phyloP scores from a whole-genome alignment of 345 rosid genomes.

The Kernera saxatilis region DNA sequence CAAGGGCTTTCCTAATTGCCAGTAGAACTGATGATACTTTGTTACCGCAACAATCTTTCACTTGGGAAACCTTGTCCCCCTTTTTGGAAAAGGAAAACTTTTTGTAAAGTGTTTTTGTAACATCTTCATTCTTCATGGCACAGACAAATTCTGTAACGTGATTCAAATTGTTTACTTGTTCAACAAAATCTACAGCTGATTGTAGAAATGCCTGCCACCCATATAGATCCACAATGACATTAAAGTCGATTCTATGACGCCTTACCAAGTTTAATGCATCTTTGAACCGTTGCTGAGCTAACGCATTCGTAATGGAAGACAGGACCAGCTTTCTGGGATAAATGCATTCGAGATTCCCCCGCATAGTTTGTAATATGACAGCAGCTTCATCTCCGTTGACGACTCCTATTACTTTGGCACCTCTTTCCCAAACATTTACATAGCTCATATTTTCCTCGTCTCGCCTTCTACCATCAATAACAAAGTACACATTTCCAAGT shows the following conservation, averaged over 20 bases:
- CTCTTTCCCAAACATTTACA: slow-evolving; percentile 84
- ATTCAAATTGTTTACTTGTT: slow-evolving; percentile 72
- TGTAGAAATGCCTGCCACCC: slow-evolving; percentile 81
- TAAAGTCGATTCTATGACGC: slow-evolving; percentile 92
- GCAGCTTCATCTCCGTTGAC: slow-evolving; percentile 91
- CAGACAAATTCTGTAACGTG: slow-evolving; percentile 89
- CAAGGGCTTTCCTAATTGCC: slow-evolving; percentile 80
- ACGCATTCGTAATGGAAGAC: slow-evolving; percentile 66
- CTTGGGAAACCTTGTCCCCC: slow-evolving; percentile 37
- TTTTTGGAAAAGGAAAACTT: slow-evolving; percentile 39
- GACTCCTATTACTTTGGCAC: slow-evolving; percentile 79
- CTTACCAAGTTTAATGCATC: slow-evolving; percentile 91
- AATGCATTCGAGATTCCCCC: slow-evolving; percentile 87
- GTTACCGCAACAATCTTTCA: slow-evolving; percentile 36
- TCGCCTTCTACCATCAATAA: slow-evolving; percentile 44
- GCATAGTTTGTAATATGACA: slow-evolving; percentile 70
- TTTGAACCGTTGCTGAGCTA: slow-evolving; percentile 59
- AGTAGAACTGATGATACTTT: slow-evolving; percentile 79
- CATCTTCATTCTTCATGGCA: slow-evolving; percentile 72
- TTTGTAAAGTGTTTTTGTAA: slow-evolving; percentile 65
- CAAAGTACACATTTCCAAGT: slow-evolving; percentile 48
- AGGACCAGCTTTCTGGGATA: slow-evolving; percentile 92
- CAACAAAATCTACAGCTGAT: slow-evolving; percentile 75
- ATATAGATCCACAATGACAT: slow-evolving; percentile 69
- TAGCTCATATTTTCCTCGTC: slow-evolving; percentile 57